phyloP scores from a whole-genome alignment of 306 rosid species.

The Sicyos edulis region DNA sequence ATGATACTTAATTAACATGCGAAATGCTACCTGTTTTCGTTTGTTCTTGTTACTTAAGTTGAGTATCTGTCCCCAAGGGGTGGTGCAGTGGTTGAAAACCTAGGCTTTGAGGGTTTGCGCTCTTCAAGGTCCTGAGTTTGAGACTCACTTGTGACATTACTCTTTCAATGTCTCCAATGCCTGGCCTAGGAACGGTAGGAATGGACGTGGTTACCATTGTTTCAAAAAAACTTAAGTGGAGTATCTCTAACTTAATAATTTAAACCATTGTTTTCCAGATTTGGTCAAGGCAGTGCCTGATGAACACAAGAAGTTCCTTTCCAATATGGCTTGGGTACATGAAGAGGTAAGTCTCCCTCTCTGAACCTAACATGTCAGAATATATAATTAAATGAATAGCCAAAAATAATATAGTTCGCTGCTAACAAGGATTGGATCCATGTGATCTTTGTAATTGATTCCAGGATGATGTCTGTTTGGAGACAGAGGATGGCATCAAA shows the following conservation, averaged over 20 bases:
- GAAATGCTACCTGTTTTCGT: not conserved
- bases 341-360: constrained; percentile 57
- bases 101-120: too few species aligned
- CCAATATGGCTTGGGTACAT: constrained; percentile 82
- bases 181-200: too few species aligned
- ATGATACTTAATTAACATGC: not conserved
- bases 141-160: too few species aligned
- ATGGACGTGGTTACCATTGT: too few species aligned
- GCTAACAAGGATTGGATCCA: not conserved
- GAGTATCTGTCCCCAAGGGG: too few species aligned
- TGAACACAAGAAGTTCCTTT: constrained; percentile 83
- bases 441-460: constrained; percentile 19
- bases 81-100: too few species aligned
- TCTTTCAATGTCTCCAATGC: too few species aligned
- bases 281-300: constrained; percentile 86
- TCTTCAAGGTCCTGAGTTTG: too few species aligned
- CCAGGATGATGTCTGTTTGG: constrained; percentile 65
- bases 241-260: not conserved
- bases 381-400: not conserved
- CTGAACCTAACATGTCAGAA: constrained; percentile 5
- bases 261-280: constrained; percentile 38
- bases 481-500: constrained; percentile 48
- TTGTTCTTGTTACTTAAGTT: not conserved
- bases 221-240: too few species aligned
- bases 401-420: not conserved